These are phyloP conservation scores for Saccharomycopsis phalli DNA, from an alignment of 1,139 yeast species.

Conservation along the genomic window DNA sequence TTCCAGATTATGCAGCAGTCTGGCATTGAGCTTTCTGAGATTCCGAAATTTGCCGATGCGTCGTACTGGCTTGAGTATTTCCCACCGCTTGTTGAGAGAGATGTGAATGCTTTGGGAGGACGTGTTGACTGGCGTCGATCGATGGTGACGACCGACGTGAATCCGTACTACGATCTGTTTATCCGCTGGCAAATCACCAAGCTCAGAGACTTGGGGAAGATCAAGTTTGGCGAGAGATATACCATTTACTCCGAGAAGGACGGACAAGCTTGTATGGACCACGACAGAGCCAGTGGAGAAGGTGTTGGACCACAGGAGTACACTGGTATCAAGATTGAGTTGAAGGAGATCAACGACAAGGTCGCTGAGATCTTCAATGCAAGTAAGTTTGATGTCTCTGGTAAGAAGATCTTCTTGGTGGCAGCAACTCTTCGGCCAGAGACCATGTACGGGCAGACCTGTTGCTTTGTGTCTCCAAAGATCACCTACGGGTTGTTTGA, in stretches of 20 bases:
- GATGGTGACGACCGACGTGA: conserved; percentile 87
- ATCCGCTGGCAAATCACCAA: conserved; percentile 95
- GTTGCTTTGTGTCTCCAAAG: conserved; percentile 96
- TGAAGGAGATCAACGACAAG: conserved; percentile 38
- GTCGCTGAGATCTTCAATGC: conserved; percentile 41
- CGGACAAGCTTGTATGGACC: conserved; percentile 99
- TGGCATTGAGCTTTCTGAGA: conserved; percentile 77
- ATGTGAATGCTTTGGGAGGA: conserved; percentile 79
- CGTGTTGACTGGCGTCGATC: conserved; percentile 99
- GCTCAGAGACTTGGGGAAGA: conserved; percentile 77
- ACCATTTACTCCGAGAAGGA: conserved; percentile 96
- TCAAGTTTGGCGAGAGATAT: conserved; percentile 96
- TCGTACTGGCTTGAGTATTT: conserved; percentile 80
- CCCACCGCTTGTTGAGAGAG: conserved; percentile 82
- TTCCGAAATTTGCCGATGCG: conserved; percentile 82
- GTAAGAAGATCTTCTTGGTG: conserved; percentile 68
- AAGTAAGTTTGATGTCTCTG: conserved; percentile 38
- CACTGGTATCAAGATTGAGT: conserved; percentile 79
- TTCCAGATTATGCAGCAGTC: conserved; percentile 92
- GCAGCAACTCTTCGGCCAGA: conserved; percentile 99
- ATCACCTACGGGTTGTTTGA: conserved; percentile 86
- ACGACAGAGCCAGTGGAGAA: conserved; percentile 95
- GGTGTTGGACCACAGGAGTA: conserved; percentile 97
- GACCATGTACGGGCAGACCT: conserved; percentile 98
- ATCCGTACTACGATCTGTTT: conserved; percentile 91